These are phyloP conservation scores for Vachellia pachyceras DNA, from an alignment of 306 rosid genomes.

Conservation along the genomic window DNA sequence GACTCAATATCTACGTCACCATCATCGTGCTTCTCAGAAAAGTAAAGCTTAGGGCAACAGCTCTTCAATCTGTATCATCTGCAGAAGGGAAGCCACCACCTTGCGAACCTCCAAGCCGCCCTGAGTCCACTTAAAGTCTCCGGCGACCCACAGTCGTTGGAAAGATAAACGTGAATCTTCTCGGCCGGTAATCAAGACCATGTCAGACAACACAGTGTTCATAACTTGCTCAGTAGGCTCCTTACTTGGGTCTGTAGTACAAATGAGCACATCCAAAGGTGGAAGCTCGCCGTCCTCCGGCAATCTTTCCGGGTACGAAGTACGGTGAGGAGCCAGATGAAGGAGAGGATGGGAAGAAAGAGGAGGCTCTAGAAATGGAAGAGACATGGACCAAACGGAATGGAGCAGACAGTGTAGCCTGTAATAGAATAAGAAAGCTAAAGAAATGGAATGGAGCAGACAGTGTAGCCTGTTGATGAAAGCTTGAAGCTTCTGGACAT, in stretches of 20 bases:
- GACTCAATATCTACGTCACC: conserved; percentile 32
- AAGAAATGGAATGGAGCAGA: conserved; percentile 56
- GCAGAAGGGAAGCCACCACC: conserved; percentile 76
- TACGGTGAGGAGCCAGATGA: conserved; percentile 68
- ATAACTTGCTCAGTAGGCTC: conserved; percentile 75
- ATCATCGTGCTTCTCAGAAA: conserved; percentile 46
- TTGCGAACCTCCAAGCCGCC: conserved; percentile 60
- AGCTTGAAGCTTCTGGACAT: background rate
- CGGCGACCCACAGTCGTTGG: conserved; percentile 70
- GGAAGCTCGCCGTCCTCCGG: conserved; percentile 62
- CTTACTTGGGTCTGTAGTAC: conserved; percentile 66
- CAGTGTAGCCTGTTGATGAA: background rate
- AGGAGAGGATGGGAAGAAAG: conserved; percentile 63
- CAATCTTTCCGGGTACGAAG: conserved; percentile 58
- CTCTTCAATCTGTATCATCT: conserved; percentile 45
- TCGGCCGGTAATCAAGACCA: conserved; percentile 72
- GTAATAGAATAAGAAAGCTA: conserved; percentile 56
- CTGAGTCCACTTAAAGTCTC: conserved; percentile 50
- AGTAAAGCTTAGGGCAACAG: conserved; percentile 68
- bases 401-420: too few species aligned
- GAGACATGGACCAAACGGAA: too few species aligned
- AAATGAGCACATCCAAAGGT: conserved; percentile 65
- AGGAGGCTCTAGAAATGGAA: too few species aligned
- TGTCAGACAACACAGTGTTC: conserved; percentile 73
- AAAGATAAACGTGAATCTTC: conserved; percentile 71